These are phyloP conservation scores for Podaxis pistillaris DNA, from an alignment of 768 basidiomycete genomes.

Conservation along the genomic window DNA sequence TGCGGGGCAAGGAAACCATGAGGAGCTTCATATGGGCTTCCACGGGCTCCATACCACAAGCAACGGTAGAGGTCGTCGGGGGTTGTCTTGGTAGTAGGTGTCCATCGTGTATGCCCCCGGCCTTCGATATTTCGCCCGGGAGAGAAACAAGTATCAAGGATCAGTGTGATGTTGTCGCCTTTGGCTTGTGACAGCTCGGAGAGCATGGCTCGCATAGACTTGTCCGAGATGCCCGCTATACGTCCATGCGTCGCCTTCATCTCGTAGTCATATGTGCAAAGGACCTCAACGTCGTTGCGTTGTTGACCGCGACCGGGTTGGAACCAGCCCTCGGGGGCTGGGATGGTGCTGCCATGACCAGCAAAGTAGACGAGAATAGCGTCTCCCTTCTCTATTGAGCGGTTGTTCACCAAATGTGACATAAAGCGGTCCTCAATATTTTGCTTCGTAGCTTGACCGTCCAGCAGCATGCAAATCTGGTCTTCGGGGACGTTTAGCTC, in stretches of 20 bases:
- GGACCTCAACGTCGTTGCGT: constrained; percentile 42
- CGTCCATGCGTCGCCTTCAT: constrained; percentile 44
- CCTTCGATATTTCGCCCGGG: constrained; percentile 39
- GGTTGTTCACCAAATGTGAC: constrained; percentile 62
- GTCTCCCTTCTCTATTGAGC: constrained; percentile 56
- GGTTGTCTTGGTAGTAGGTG: constrained; percentile 52
- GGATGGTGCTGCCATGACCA: constrained; percentile 64
- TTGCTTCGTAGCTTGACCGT: constrained; percentile 58
- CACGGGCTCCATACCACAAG: constrained; percentile 51
- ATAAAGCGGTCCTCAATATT: constrained; percentile 61
- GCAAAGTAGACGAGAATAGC: constrained; percentile 71
- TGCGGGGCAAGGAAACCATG: constrained; percentile 44
- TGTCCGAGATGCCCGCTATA: constrained; percentile 65
- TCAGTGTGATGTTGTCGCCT: constrained; percentile 68
- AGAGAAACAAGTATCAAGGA: constrained; percentile 66
- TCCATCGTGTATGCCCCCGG: constrained; percentile 55
- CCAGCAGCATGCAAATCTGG: constrained; percentile 55
- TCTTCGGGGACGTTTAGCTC: constrained; percentile 56
- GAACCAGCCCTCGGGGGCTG: constrained; percentile 63
- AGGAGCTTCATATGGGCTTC: constrained; percentile 32
- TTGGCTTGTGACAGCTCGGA: constrained; percentile 52
- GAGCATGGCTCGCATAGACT: constrained; percentile 63
- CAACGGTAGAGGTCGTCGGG: constrained; percentile 54
- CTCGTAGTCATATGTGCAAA: constrained; percentile 69
- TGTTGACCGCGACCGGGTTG: constrained; percentile 32